Evolutionary conservation across 345 rosid genomes (phyloP), one percentile per base, ranked within the genome.

Genomic region (Kandelia obovata): DNA sequence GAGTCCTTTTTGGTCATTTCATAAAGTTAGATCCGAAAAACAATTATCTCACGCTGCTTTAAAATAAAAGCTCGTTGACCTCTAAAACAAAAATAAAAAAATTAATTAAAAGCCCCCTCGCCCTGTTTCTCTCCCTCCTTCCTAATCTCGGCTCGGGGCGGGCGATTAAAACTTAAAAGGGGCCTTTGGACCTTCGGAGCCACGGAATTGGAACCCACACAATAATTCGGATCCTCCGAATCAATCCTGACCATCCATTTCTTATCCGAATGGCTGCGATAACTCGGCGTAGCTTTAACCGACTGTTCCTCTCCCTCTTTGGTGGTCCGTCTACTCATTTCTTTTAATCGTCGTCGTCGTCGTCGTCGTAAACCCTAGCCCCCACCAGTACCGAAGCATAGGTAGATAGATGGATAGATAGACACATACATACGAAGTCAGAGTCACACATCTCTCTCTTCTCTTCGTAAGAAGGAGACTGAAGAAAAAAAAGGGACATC

Each of bases 291-390:
- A 35, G 61, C 7, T 27, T 62, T 73, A 34, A 61, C 76, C 47
- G 49, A 19, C 49, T 60, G 8, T 51, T 7, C 8, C 60, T 53
- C 66, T 21, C 53, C 28, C 62, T 32, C 47, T 2, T 4, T 1
- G 32, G 47, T 59, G 58, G 64, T 68, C 13, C 49, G 19, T 13
- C 5, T 43, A 1, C 49, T 13, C 49, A 3, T 13, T 15, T 43
- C 49, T 43, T 43, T 43, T 53, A 2, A 39, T 39, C 47, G 9
- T 39, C 47, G 3, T 39, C 47, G 3, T 43, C 17, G 2, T 43
- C 49, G 13, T 58, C 6, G 20, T 73, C 67, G 53, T 73, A 73
- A 73, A 73, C 77, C 77, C 77, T 73, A 73, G 77, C 72, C 32
- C 52, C 77, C 37, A 58, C 58, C 71, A 7, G 26, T 8, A 34